These are phyloP conservation scores for Cercospora berteroae DNA, from an alignment of 2,329 filamentous ascomycete genomes.

Conservation along the genomic window DNA sequence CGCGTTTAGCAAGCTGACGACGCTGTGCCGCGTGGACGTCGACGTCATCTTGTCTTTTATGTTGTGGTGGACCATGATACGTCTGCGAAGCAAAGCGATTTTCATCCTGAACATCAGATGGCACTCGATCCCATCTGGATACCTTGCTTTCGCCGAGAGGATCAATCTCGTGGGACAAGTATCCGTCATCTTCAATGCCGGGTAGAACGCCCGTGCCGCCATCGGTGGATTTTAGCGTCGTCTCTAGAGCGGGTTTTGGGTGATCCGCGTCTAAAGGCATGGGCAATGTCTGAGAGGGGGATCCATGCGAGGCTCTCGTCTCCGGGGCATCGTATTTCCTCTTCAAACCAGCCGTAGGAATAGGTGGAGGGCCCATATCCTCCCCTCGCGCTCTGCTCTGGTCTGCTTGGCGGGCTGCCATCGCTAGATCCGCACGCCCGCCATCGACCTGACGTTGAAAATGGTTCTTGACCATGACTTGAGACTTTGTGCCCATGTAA, in stretches of 20 bases:
- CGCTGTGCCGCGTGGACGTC: too few species aligned
- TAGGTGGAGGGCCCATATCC: constrained; percentile 48
- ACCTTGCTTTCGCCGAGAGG: neutral
- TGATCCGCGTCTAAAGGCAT: neutral
- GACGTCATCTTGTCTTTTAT: neutral
- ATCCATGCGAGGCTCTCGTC: constrained; percentile 40
- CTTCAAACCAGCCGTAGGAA: constrained; percentile 49
- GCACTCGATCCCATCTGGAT: neutral
- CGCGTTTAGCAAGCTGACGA: too few species aligned
- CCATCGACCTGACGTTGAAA: constrained; percentile 48
- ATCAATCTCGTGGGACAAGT: neutral
- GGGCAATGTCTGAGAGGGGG: constrained; percentile 42
- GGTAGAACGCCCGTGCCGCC: neutral
- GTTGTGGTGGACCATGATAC: neutral
- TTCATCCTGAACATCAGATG: neutral
- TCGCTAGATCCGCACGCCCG: constrained; percentile 44
- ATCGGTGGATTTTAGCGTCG: neutral
- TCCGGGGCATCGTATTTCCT: constrained; percentile 48
- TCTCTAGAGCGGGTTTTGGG: neutral
- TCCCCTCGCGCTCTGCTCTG: constrained; percentile 44
- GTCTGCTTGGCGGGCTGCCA: constrained; percentile 44
- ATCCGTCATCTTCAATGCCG: neutral
- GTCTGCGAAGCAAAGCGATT: neutral
- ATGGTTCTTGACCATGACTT: constrained; percentile 70
- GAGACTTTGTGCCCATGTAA: constrained; percentile 80